Base-by-base conservation (phyloP, 2,329 filamentous ascomycete species). In the Penicillium sp. region DNA sequence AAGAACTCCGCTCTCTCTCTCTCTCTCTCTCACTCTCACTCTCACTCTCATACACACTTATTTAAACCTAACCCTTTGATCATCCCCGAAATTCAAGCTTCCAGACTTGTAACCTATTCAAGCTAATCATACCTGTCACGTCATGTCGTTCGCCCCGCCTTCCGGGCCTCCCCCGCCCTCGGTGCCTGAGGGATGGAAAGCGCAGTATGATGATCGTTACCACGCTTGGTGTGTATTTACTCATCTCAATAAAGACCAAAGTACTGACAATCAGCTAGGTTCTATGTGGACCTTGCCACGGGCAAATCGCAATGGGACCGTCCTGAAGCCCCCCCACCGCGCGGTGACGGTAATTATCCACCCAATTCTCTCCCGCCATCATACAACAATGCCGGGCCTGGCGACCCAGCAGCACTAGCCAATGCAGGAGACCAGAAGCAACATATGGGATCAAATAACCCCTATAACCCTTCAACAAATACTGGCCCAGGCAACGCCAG, bases 221-320 rank as follows among this genome's bases (percentile, higher is more conserved):
- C 88, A 88, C 69, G 89, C 94, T 83, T 96, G 90, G 88, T 87
- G 71, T 65, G 53, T 49, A 10, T 52, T 36, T 42, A 44, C 8
- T n/a, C 49, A 36, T 13, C 21, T 12, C 19, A 9, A 5, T 35
- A 53, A 8, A 41, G 19, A 4, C 6, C 6, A 23, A 47, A 17
- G 43, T 49, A 21, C 31, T 53, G 42, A 59, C 56, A 36, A 31
- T 25, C 49, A 54, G 65, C 8, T 62, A 91, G 89, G 88, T 96
- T 94, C 83, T 97, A 90, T 78, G 89, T 96, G 60, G 94, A 97
- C 78, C 85, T 89, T 60, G 85, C 87, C 75, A 96, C 92, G 63
- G 94, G 94, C 70, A 83, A 89, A 71, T 96, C 93, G 6, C 89
- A 93, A 82, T 97, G 93, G 93, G 89, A 96, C 5, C 88, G 86